These are phyloP conservation scores for Fusarium sp. DNA, from an alignment of 2,329 filamentous ascomycete genomes.

Conservation along the genomic window DNA sequence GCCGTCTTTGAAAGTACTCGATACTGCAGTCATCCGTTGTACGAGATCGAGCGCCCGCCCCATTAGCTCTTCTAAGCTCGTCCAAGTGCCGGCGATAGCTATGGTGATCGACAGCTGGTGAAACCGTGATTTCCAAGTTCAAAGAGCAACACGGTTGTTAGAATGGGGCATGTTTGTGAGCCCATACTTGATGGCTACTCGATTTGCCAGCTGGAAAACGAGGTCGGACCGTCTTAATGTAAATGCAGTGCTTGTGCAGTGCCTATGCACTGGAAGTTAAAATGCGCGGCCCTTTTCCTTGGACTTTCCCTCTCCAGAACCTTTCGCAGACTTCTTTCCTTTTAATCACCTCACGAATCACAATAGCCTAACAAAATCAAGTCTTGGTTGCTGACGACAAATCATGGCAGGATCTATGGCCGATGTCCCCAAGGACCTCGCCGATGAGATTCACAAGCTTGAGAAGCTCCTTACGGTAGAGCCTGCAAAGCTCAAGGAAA, in stretches of 20 bases:
- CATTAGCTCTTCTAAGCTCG: constrained; percentile 2
- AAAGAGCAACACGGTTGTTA: constrained; percentile 18
- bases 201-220: constrained; percentile 21
- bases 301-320: constrained; percentile 1
- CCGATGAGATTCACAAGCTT: constrained; percentile 83
- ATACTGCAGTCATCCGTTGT: neutral
- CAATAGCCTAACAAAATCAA: neutral
- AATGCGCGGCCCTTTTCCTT: constrained; percentile 14
- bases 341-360: neutral
- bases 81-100: constrained; percentile 4
- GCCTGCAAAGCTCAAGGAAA: constrained; percentile 85
- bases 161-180: constrained; percentile 14
- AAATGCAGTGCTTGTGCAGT: constrained; percentile 19
- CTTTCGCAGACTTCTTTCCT: neutral
- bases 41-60: neutral
- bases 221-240: constrained; percentile 30
- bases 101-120: constrained; percentile 18
- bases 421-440: constrained; percentile 88
- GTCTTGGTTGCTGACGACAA: constrained; percentile 29
- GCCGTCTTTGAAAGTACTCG: constrained; percentile 9
- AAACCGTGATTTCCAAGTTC: constrained; percentile 29
- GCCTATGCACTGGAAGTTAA: constrained; percentile 11
- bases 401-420: constrained; percentile 81
- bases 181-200: constrained; percentile 5
- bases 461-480: constrained; percentile 89